Evolutionary conservation across 2,329 filamentous ascomycete species (phyloP), one percentile per base, ranked within the genome.

Genomic region (Alternaria panax): DNA sequence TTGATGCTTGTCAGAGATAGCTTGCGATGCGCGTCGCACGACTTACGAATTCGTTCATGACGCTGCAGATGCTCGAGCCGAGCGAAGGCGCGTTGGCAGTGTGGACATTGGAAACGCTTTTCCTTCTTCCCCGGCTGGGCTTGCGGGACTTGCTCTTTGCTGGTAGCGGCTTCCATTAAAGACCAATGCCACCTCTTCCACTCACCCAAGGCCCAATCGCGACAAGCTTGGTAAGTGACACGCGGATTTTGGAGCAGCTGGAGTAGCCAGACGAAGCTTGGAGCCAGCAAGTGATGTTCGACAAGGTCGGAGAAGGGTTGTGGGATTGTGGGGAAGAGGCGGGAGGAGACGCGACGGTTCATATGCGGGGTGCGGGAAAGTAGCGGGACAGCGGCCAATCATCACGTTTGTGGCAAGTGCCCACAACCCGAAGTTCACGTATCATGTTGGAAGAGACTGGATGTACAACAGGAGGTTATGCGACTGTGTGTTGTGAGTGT

Each of bases 61-160:
- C 78, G 71, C 59, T 80, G 78, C 16, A 80, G 63, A 62, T 80
- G 78, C 57, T 80, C 78, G 11, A 80, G 67, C 22, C 79, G 73
- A n/a, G 78, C 72, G 62, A 77, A 75, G 34, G 68, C 59, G 27
- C 75, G 64, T 57, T 75, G 68, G 45, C 75, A 78, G 40, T 73
- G 70, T 8, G 60, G 57, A 50, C 75, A 78, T 56, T 73, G 67
- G 57, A 77, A 78, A 1, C 74, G 65, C 57, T 78, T 78, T 57
- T 74, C 71, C 66, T 75, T 76, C 66, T 75, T 76, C 61, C 67
- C 71, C 51, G 65, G 41, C 54, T 68, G 59, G 14, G 64, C 50
- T 46, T 64, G 43, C 24, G 57, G 51, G 28, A 57, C 47, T 41
- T 65, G 62, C 54, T 70, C 70, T 28, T 60, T 52, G 18, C 47